Percentiles rank a stretch among this genome's conserved stretches.
These are phyloP conservation scores for Phyllosticta capitalensis DNA, from an alignment of 2,329 filamentous ascomycete genomes.

Conservation along the genomic window DNA sequence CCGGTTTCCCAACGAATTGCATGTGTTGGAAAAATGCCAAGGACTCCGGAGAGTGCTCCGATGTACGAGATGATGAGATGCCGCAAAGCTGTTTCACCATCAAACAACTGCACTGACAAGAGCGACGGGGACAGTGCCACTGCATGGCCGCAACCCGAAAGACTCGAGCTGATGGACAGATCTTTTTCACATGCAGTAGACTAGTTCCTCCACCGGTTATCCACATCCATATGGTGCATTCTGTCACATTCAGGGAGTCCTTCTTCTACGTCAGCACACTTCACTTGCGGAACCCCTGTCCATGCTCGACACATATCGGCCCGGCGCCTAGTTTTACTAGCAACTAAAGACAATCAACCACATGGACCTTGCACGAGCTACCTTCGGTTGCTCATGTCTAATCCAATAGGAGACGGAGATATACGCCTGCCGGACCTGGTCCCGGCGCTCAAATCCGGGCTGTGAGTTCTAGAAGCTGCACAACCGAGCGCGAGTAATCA, in stretches of 20 bases:
- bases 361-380: not conserved
- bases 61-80: not conserved
- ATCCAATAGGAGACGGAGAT: not conserved
- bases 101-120: not conserved
- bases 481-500: not conserved
- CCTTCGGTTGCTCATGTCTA: not conserved
- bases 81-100: not conserved
- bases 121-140: not conserved
- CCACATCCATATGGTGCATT: not conserved
- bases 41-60: not conserved
- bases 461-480: not conserved
- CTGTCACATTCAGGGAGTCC: not conserved
- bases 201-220: not conserved
- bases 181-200: not conserved
- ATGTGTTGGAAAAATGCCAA: not conserved
- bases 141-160: not conserved
- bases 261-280: not conserved
- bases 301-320: not conserved
- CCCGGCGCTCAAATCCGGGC: not conserved
- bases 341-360: not conserved
- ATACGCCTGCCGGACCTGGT: not conserved
- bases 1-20: not conserved
- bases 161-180: not conserved
- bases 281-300: not conserved
- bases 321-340: not conserved